Conservation (phyloP, 73 alveolate species). For the Paramecium primaurelia region DNA sequence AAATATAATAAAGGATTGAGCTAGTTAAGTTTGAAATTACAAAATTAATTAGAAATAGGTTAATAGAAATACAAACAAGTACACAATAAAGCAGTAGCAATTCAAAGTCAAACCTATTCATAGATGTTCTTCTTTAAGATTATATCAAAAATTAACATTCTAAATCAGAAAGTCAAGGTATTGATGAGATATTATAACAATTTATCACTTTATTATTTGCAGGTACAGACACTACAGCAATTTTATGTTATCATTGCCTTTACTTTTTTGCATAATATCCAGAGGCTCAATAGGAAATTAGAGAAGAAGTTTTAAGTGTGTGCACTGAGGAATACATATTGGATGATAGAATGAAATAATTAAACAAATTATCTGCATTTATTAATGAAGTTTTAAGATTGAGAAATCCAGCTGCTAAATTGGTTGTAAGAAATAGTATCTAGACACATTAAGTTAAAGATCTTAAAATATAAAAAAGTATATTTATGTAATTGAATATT, state of each 20-base stretch:
- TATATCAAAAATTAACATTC: background rate
- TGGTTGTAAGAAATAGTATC: background rate
- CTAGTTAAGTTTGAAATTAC: background rate
- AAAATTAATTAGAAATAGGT: background rate
- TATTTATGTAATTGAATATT: background rate
- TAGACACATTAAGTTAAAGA: background rate
- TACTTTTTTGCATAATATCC: conserved; percentile 3
- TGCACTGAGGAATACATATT: background rate
- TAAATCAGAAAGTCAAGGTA: background rate
- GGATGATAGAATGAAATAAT: background rate
- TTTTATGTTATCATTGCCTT: background rate
- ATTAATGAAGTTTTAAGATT: background rate
- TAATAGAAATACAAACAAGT: background rate
- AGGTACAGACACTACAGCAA: conserved; percentile 34
- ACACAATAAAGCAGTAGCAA: background rate
- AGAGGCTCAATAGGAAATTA: background rate
- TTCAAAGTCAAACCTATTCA: background rate
- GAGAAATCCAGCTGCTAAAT: background rate
- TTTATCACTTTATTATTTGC: conserved; percentile 17
- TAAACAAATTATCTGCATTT: background rate
- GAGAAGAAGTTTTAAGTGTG: background rate
- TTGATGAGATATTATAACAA: background rate
- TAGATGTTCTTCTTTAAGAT: background rate
- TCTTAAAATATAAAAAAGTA: background rate
- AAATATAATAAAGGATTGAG: background rate